phyloP scores from a whole-genome alignment of 83 land plant species.

The Picea mariana region DNA sequence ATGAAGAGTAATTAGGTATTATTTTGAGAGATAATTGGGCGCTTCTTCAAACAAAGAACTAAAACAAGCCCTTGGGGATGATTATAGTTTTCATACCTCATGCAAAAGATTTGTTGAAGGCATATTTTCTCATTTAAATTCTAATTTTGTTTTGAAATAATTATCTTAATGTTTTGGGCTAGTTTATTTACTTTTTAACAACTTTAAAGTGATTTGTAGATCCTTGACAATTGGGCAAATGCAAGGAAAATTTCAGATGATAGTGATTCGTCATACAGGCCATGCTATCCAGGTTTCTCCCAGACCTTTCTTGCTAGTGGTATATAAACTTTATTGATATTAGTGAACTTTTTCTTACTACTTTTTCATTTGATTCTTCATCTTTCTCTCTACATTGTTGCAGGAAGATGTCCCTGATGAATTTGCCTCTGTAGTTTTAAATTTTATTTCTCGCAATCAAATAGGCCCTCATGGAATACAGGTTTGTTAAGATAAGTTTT shows the following conservation, averaged over 20 bases:
- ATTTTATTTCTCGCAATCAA: constrained; percentile 71
- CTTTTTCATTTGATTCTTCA: neutral
- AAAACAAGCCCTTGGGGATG: neutral
- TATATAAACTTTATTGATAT: neutral
- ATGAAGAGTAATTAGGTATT: too few species aligned
- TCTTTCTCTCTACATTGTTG: neutral
- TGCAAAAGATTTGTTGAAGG: neutral
- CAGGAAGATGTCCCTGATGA: constrained; percentile 93
- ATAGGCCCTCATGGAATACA: constrained; percentile 83
- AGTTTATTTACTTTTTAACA: neutral
- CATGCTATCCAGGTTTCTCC: constrained; percentile 94
- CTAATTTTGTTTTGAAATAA: neutral
- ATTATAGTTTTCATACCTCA: neutral
- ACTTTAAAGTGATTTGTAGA: constrained; percentile 36
- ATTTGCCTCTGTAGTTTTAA: constrained; percentile 60
- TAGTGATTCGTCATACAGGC: constrained; percentile 87
- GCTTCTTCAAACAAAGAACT: neutral
- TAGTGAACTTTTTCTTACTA: neutral
- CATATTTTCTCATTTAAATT: neutral
- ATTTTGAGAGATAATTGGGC: too few species aligned
- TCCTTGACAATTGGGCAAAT: constrained; percentile 96
- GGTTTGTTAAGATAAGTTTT: constrained; percentile 28
- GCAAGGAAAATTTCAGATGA: constrained; percentile 99
- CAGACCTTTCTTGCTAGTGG: neutral
- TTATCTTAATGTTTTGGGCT: neutral